phyloP scores from a whole-genome alignment of 768 basidiomycete genomes.

The Boletus eberwhitei region DNA sequence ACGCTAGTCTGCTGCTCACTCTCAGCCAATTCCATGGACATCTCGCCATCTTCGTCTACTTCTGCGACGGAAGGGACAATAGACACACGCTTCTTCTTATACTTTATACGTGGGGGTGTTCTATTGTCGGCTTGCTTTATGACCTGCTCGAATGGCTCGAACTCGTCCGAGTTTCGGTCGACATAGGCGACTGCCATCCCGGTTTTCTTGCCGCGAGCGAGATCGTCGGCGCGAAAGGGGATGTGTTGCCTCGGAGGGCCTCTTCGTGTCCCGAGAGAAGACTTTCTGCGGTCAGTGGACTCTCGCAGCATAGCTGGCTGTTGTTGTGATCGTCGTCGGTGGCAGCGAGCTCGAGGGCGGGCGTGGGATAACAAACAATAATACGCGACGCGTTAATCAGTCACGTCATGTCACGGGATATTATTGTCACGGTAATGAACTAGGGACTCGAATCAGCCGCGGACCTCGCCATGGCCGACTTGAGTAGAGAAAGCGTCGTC shows the following conservation, averaged over 20 bases:
- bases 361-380: slow-evolving; percentile 31
- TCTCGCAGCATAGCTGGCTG: slow-evolving; percentile 26
- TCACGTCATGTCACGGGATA: slow-evolving; percentile 27
- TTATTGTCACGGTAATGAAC: slow-evolving; percentile 11
- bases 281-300: slow-evolving; percentile 29
- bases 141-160: slow-evolving; percentile 77
- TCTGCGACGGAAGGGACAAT: slow-evolving; percentile 35
- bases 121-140: slow-evolving; percentile 65
- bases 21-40: slow-evolving; percentile 75
- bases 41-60: slow-evolving; percentile 58
- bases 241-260: slow-evolving; percentile 65
- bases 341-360: slow-evolving; percentile 10
- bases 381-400: slow-evolving; percentile 20
- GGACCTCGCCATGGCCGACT: slow-evolving; percentile 18
- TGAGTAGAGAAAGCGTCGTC: slow-evolving; percentile 14
- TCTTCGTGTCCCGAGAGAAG: slow-evolving; percentile 46
- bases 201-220: slow-evolving; percentile 76
- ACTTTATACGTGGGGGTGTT: slow-evolving; percentile 56
- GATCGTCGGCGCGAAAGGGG: slow-evolving; percentile 76
- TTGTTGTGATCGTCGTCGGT: slow-evolving; percentile 7
- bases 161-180: slow-evolving; percentile 74
- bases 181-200: slow-evolving; percentile 67
- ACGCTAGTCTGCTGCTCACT: slow-evolving; percentile 42
- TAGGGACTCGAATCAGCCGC: background rate
- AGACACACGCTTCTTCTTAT: slow-evolving; percentile 48